Evolutionary conservation across 148 eudicot genomes (phyloP).

Genomic region (Camellia lanceoleosa): DNA sequence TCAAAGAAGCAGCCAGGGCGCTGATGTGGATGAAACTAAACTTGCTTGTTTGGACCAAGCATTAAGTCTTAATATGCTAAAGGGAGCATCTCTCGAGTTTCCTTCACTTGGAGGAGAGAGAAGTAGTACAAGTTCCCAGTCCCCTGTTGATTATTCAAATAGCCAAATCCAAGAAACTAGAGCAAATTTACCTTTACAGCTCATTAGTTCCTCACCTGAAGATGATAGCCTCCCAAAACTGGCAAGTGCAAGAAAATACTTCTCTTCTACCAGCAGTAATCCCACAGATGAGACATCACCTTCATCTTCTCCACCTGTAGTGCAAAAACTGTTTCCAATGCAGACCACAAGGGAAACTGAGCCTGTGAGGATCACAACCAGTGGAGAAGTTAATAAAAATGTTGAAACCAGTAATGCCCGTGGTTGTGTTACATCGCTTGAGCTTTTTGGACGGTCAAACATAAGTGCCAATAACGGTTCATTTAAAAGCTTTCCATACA

Average conservation of each 20-base stretch:
- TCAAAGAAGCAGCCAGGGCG: constrained; percentile 34
- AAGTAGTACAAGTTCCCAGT: constrained; percentile 67
- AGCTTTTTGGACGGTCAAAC: constrained; percentile 36
- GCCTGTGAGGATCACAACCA: constrained; percentile 20
- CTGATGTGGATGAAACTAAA: constrained; percentile 29
- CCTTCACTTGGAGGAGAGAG: constrained; percentile 47
- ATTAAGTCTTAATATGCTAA: constrained; percentile 26
- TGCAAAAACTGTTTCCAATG: constrained; percentile 44
- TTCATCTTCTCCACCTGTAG: constrained; percentile 47
- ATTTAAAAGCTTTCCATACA: constrained; percentile 35
- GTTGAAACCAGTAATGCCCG: constrained; percentile 17
- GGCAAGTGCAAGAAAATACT: constrained; percentile 46
- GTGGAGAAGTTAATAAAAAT: constrained; percentile 19
- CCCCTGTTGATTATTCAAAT: constrained; percentile 66
- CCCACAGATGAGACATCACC: constrained; percentile 59
- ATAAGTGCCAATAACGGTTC: constrained; percentile 23
- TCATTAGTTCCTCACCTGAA: constrained; percentile 69
- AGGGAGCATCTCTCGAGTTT: constrained; percentile 20
- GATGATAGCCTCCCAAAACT: constrained; percentile 47
- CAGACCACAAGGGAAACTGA: constrained; percentile 30
- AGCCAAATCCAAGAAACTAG: constrained; percentile 47
- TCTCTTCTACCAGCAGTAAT: constrained; percentile 75
- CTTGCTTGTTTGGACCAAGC: constrained; percentile 22
- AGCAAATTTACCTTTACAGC: constrained; percentile 49
- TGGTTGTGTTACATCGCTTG: constrained; percentile 32